Base-by-base conservation (phyloP, 2,329 filamentous ascomycete genomes). In the Pestalotiopsis sp. region DNA sequence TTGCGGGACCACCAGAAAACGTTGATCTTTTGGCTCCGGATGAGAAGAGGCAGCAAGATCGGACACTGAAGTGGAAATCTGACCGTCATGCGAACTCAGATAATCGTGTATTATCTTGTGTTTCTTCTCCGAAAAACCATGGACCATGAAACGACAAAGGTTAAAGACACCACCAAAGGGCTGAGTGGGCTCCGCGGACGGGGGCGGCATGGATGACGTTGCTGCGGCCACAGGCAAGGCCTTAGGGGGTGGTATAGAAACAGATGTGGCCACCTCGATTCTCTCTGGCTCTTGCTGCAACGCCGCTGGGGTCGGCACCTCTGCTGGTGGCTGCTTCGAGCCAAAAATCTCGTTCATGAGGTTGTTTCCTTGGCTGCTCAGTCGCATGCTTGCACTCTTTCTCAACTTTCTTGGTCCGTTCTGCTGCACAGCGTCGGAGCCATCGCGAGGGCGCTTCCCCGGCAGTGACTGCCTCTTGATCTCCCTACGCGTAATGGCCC, bases 321-420 rank as follows among this genome's bases (percentile, higher is more conserved):
- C 77, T 23, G 73, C 68, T 0, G 78, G 73, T 4, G 79, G 77
- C 45, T 79, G 74, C 68, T 82, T 78, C n/a, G 36, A 27, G 67
- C 90, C 90, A 27, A 96, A 87, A 69, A 99, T 97, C 74, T 97
- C 93, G 4, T 92, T 92, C 95, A 95, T 98, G n/a, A 98, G 86
- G 36, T 89, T 90, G 74, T 95, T 90, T 73, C 91, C 92, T 75
- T 98, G 94, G 64, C 87, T 92, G 68, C 87, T 91, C 39, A 98
- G 83, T 78, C 94, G 95, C 76, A 92, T 90, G 79, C 95, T 98
- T 25, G 95, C 93, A 5, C 93, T 94, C 75, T 95, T 92, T 73
- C 96, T 90, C 72, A 99, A 81, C 81, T 98, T 98, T 72, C 94
- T 88, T 71, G 89, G 89, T 4, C 92, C 90, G 9, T 87, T 86